A percentile compares a stretch with the other conserved stretches of the same genome.
phyloP scores from a whole-genome alignment of 2,329 filamentous ascomycete species.

The Epichloe sylvatica region DNA sequence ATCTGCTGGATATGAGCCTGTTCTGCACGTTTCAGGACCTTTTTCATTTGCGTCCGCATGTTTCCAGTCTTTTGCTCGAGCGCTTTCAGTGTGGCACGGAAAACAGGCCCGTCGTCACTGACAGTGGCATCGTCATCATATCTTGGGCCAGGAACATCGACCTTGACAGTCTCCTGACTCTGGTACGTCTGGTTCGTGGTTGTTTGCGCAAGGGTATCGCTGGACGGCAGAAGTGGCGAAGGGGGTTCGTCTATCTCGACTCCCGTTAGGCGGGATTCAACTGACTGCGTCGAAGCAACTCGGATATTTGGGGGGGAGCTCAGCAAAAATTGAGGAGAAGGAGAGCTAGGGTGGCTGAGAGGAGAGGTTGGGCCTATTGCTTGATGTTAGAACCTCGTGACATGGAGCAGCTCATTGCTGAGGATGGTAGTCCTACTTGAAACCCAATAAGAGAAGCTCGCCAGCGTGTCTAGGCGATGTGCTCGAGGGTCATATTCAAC shows the following conservation, averaged over 20 bases:
- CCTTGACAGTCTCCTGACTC: conserved; percentile 48
- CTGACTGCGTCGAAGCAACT: conserved; percentile 74
- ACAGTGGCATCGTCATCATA: conserved; percentile 74
- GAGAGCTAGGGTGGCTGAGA: conserved; percentile 47
- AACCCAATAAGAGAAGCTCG: conserved; percentile 92
- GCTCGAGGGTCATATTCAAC: conserved; percentile 93
- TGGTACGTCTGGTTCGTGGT: conserved; percentile 12
- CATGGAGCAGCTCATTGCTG: neutral
- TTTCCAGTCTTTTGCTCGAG: conserved; percentile 92
- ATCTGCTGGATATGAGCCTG: conserved; percentile 66
- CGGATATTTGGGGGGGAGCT: conserved; percentile 62
- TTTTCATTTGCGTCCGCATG: conserved; percentile 90
- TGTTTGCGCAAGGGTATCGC: conserved; percentile 22
- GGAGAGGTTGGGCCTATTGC: conserved; percentile 28
- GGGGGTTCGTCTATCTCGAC: conserved; percentile 49
- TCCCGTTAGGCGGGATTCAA: conserved; percentile 68
- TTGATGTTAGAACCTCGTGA: neutral
- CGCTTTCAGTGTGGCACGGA: conserved; percentile 91
- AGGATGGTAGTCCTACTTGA: conserved; percentile 45
- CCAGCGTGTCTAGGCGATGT: conserved; percentile 75
- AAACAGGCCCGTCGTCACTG: conserved; percentile 85
- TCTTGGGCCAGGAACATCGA: conserved; percentile 76
- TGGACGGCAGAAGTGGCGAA: conserved; percentile 33
- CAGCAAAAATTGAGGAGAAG: conserved; percentile 60
- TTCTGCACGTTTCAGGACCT: conserved; percentile 87